Conservation (phyloP, 2,329 filamentous ascomycete species). For the Stemphylium lycopersici region DNA sequence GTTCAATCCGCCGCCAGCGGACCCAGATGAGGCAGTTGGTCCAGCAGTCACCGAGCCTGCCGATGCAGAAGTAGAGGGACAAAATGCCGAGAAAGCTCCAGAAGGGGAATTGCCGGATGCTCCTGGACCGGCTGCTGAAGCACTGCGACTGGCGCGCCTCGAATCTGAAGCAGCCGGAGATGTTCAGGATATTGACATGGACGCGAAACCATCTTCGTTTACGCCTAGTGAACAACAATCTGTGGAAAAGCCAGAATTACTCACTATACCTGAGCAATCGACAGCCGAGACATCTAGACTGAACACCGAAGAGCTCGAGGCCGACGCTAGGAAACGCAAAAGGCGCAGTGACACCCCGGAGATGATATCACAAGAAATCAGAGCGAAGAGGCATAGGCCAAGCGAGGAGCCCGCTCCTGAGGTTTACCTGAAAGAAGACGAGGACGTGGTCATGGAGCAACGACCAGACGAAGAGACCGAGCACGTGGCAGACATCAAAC, state of each 20-base stretch:
- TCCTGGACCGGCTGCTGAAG: slow-evolving; percentile 32
- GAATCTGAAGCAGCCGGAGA: slow-evolving; percentile 5
- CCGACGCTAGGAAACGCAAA: slow-evolving; percentile 51
- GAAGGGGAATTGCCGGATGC: slow-evolving; percentile 25
- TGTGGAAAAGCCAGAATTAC: slow-evolving; percentile 39
- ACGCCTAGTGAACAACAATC: slow-evolving; percentile 36
- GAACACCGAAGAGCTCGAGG: slow-evolving; percentile 46
- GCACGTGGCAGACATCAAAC: slow-evolving; percentile 9
- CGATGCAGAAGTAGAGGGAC: slow-evolving; percentile 17
- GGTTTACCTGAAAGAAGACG: slow-evolving; percentile 39
- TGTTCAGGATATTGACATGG: slow-evolving; percentile 4
- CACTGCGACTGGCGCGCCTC: slow-evolving; percentile 20
- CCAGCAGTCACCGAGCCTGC: slow-evolving; percentile 25
- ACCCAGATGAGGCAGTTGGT: slow-evolving; percentile 25
- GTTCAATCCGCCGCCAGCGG: slow-evolving; percentile 23
- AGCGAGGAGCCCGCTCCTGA: slow-evolving; percentile 42
- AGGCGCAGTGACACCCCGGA: slow-evolving; percentile 50
- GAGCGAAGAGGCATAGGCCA: slow-evolving; percentile 52
- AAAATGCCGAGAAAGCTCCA: slow-evolving; percentile 6
- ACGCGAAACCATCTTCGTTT: slow-evolving; percentile 27
- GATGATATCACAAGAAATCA: slow-evolving; percentile 43
- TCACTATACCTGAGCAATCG: slow-evolving; percentile 33
- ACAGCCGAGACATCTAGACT: slow-evolving; percentile 42
- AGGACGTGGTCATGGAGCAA: slow-evolving; percentile 42
- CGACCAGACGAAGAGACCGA: slow-evolving; percentile 26